Evolutionary conservation across 805 yeast genomes (phyloP), one percentile per base, ranked within the genome.

Genomic region (Nakazawaea wyomingensis): DNA sequence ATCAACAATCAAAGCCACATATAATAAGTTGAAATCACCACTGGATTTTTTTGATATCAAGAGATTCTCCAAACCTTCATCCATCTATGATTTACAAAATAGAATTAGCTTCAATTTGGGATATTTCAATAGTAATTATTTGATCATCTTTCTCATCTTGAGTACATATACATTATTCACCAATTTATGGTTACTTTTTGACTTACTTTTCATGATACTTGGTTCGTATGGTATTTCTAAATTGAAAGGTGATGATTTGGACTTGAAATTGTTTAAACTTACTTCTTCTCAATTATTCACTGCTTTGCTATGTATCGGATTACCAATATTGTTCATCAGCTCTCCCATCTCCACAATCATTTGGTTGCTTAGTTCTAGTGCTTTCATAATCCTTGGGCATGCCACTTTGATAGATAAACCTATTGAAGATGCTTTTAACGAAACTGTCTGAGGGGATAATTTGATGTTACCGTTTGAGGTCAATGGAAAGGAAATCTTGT

Each of bases 361-460:
- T 70, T 93, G 98, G 98, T 76, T 91, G 53, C 74, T 85, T 53
- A 93, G 96, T 53, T 85, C 95, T 13, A 82, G 93, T 31, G 82
- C 83, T 21, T 82, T 82, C 37, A 62, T 84, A 29, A 85, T 91
- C 32, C 66, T 89, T 37, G 74, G 88, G 3, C 99, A 93, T 63
- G 99, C 97, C 36, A 71, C 90, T 3, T 69, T 91, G 49, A 72
- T 93, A 77, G 98, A 93, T 59, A 93, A 91, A 66, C 99, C 99
- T 17, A 82, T 90, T 48, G 98, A 93, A 67, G 81, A 91, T 30
- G 90, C 91, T 16, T 93, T 91, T 59, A 93, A 89, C 58, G 96
- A 88, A 60, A 53, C 54, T 37, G 74, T 69, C 10, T 24, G 10
- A 24, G 10, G 7, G 10, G 27, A 24, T 24, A 24, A 8, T 24